Base-by-base conservation (phyloP, 2,329 filamentous ascomycete species). In the Juglanconis juglandina region DNA sequence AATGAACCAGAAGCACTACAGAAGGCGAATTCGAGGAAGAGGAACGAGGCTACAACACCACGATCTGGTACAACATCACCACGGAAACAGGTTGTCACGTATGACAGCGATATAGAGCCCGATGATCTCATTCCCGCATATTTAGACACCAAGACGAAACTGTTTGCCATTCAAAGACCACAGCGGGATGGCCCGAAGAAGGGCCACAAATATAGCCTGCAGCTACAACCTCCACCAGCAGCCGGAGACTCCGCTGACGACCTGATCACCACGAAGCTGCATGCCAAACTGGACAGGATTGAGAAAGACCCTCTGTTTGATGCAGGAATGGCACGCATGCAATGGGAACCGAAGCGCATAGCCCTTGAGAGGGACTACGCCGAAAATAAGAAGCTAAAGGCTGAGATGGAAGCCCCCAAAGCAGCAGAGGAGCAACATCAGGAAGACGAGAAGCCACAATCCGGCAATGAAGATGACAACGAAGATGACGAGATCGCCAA, bases 281-380 rank as follows among this genome's bases (percentile, higher is more conserved):
- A 88, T 46, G 86, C 87, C 14, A 96, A 93, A 70, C 76, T 97
- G 44, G 82, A 86, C 42, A 84, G 84, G 63, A 91, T 97, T 47
- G 89, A 95, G 68, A 88, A 85, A 33, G 90, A 94, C 69, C 79
- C 92, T 14, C 76, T 94, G 3, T 92, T 93, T 68, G 90, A 94
- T 69, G 82, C 81, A 60, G 78, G 81, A 50, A 72, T 83, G 39
- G 90, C 88, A 4, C 85, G 90, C 59, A 77, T 83, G 61, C 77
- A 83, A 66, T 93, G 90, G 90, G 83, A 80, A 62, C 72, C 76
- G 5, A 81, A 82, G 62, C 81, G 79, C 44, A 79, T 86, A 39
- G 75, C 80, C 30, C 70, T 93, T 11, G 85, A 89, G 66, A 86
- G 83, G 67, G 83, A 89, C 59, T 80, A 83, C 48, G 78, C 85